Evolutionary conservation across 1,139 yeast genomes (phyloP).

Genomic region (Geotrichum cucujoidarum): DNA sequence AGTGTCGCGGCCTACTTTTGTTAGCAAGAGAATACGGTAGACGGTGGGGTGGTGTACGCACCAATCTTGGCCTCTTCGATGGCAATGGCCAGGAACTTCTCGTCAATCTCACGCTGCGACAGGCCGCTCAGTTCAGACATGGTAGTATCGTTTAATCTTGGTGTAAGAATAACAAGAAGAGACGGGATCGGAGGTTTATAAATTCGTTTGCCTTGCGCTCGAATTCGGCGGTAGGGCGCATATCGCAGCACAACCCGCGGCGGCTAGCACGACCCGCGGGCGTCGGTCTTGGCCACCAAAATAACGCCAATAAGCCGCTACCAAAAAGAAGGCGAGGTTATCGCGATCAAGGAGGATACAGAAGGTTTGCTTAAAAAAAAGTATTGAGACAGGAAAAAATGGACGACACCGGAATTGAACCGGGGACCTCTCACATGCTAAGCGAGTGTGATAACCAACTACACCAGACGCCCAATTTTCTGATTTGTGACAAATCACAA

Average conservation of each 20-base stretch:
- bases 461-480: conserved; percentile 27
- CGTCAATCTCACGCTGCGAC: conserved; percentile 20
- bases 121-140: not conserved
- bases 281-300: not conserved
- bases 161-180: not conserved
- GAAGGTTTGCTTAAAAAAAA: not conserved
- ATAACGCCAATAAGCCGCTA: not conserved
- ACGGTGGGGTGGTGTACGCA: conserved; percentile 16
- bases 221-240: no score
- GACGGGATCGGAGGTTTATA: not conserved
- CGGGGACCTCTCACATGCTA: conserved; percentile 30
- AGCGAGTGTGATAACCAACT: conserved; percentile 30
- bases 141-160: not conserved
- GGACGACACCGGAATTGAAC: conserved; percentile 20
- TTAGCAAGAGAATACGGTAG: not conserved
- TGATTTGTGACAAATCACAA: no score
- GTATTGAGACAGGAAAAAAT: not conserved
- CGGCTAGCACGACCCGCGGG: no score
- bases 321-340: not conserved
- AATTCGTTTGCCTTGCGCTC: no score
- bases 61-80: conserved; percentile 35
- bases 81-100: conserved; percentile 33
- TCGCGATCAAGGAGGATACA: no score
- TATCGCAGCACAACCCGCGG: no score
- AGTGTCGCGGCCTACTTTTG: conserved; percentile 52